These are phyloP conservation scores for Huntiella bhutanensis DNA, from an alignment of 2,329 filamentous ascomycete species.

Conservation along the genomic window DNA sequence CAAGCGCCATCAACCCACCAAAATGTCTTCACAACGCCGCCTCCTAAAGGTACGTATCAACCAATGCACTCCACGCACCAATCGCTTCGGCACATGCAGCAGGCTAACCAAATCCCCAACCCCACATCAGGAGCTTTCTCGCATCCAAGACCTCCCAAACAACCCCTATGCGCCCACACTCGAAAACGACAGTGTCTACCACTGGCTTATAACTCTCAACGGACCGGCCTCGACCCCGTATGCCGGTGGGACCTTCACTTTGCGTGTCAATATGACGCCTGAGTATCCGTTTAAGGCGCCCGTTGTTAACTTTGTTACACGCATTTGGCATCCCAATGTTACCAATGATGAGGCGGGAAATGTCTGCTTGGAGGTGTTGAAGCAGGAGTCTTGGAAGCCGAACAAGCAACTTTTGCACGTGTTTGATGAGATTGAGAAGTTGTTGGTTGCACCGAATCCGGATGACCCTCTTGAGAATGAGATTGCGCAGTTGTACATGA, in stretches of 20 bases:
- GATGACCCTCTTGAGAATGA: constrained; percentile 76
- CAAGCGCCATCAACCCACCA: not conserved
- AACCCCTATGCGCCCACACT: constrained; percentile 25
- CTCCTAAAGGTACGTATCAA: constrained; percentile 22
- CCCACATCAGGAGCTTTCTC: constrained; percentile 29
- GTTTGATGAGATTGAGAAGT: constrained; percentile 53
- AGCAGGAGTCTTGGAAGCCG: constrained; percentile 82
- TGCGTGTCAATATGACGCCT: constrained; percentile 96
- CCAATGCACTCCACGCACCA: not conserved
- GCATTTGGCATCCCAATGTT: constrained; percentile 99
- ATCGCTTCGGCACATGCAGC: not conserved
- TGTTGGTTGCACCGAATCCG: constrained; percentile 65
- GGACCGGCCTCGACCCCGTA: constrained; percentile 29
- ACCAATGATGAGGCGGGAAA: constrained; percentile 91
- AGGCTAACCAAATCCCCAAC: constrained; percentile 12
- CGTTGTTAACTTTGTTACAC: constrained; percentile 99
- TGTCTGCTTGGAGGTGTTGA: constrained; percentile 95
- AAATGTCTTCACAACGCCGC: constrained; percentile 15
- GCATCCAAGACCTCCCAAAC: constrained; percentile 28
- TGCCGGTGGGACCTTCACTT: constrained; percentile 51
- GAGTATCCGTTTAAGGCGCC: constrained; percentile 99
- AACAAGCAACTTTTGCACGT: constrained; percentile 58
- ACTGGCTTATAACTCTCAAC: constrained; percentile 30
- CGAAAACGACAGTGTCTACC: constrained; percentile 22
- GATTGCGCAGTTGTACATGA: constrained; percentile 70